Evolutionary conservation across 2,329 filamentous ascomycete genomes (phyloP).

Genomic region (Xylariaceae sp.): DNA sequence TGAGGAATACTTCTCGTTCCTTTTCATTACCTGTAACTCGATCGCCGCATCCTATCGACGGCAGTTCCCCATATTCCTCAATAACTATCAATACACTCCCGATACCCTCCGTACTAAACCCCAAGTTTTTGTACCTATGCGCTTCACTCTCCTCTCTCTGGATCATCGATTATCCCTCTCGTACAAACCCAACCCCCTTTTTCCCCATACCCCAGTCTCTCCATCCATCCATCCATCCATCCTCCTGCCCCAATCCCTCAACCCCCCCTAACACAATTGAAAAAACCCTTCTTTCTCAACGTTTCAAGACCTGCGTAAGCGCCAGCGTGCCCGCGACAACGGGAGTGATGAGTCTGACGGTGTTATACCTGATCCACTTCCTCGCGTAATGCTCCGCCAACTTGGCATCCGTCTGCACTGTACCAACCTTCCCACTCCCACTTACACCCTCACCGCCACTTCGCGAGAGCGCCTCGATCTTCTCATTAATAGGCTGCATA

Average conservation of each 20-base stretch:
- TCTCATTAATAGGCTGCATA: conserved; percentile 46
- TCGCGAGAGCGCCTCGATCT: conserved; percentile 40
- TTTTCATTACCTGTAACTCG: no score
- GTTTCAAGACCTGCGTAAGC: conserved; percentile 27
- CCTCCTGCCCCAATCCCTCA: neutral
- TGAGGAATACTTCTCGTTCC: no score
- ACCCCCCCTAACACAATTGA: neutral
- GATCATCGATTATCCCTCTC: no score
- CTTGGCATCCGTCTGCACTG: conserved; percentile 20
- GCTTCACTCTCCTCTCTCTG: no score
- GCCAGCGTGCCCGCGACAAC: conserved; percentile 31
- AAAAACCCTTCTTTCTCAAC: conserved; percentile 17
- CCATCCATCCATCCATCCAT: neutral
- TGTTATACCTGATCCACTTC: conserved; percentile 32
- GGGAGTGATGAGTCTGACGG: conserved; percentile 32
- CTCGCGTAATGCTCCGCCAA: conserved; percentile 31
- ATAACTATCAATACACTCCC: no score
- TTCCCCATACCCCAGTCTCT: neutral
- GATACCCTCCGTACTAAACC: no score
- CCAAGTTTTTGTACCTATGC: no score
- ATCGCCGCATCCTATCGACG: no score
- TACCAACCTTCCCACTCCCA: conserved; percentile 10
- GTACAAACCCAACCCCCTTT: no score
- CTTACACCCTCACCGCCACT: neutral
- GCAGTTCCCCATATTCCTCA: no score